Evolutionary conservation across 2,329 filamentous ascomycete species (phyloP), one percentile per base, ranked within the genome.

Genomic region (Aspergillus sp.): DNA sequence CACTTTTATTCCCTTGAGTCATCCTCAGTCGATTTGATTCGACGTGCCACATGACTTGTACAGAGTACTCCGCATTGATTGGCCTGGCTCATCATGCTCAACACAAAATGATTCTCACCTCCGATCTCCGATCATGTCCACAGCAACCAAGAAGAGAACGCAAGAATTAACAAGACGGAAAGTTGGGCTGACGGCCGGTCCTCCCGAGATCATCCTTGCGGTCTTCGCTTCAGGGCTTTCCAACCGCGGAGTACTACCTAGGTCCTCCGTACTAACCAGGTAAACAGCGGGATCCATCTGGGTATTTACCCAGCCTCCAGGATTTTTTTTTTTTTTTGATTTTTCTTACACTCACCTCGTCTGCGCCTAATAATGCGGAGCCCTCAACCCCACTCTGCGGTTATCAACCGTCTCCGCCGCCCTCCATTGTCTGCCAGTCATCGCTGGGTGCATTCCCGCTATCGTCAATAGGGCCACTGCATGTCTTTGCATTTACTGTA

Each of bases 381-480:
- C 49, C 48, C 36, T 53, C 41, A 49, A 58, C 58, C 59, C 59
- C 59, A 60, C 58, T 55, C 54, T 59, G 58, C 58, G 57, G 58
- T 58, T 62, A 61, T 62, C 56, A 58, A 52, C 38, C 52, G 45
- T 51, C 49, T 55, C 54, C 56, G 53, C 55, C 48, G 48, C 52
- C 55, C 38, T 54, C 53, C 45, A 51, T 49, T 49, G 55, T 56
- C 59, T 61, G 58, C 59, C 60, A 61, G 56, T 62, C 56, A 62
- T 62, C 41, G 49, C 47, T 48, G 53, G 51, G 47, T 56, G 47
- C 56, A 53, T 55, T 58, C 52, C 54, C 52, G 53, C 57, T 61
- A 60, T 61, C 57, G 45, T 58, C 51, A 58, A 60, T 61, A 55
- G 54, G 60, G 52, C 60, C 58, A 58, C 58, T 57, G 56, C 56